Evolutionary conservation across 2,329 filamentous ascomycete genomes (phyloP).

Genomic region (Plenodomus lindquistii): DNA sequence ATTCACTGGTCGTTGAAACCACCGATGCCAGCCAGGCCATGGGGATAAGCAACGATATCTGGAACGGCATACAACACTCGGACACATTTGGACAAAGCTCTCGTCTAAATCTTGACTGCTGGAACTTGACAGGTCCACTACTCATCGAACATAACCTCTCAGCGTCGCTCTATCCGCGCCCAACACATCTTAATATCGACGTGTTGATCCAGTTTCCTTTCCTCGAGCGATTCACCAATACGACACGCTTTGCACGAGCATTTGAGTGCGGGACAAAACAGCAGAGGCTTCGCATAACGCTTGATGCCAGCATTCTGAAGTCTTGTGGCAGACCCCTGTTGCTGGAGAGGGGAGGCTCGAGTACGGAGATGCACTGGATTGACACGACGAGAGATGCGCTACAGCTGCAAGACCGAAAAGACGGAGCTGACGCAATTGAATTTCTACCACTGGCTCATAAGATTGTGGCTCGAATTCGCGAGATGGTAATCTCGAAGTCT

Average conservation of each 20-base stretch:
- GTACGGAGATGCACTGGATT: not conserved
- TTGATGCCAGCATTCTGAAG: not conserved
- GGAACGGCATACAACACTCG: not conserved
- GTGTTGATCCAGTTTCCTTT: conserved; percentile 4
- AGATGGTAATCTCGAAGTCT: not conserved
- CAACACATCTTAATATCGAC: conserved; percentile 3
- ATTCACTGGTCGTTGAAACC: not conserved
- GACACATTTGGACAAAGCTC: not conserved
- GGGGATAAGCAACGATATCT: not conserved
- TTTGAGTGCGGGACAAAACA: not conserved
- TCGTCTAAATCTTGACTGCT: not conserved
- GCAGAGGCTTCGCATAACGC: not conserved
- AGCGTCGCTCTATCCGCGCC: not conserved
- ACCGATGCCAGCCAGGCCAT: not conserved
- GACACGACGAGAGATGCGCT: not conserved
- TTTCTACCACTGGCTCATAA: not conserved
- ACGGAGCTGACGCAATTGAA: not conserved
- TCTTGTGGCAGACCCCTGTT: no score
- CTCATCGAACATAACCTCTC: not conserved
- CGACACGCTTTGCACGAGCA: not conserved
- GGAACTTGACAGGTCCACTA: not conserved
- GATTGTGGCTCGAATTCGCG: not conserved
- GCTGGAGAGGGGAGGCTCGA: no score
- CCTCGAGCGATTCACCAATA: conserved; percentile 1
- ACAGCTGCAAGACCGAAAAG: not conserved